Evolutionary conservation across 2,329 filamentous ascomycete genomes (phyloP), one percentile per base, ranked within the genome.

Genomic region (Ophidiomyces ophidiicola): DNA sequence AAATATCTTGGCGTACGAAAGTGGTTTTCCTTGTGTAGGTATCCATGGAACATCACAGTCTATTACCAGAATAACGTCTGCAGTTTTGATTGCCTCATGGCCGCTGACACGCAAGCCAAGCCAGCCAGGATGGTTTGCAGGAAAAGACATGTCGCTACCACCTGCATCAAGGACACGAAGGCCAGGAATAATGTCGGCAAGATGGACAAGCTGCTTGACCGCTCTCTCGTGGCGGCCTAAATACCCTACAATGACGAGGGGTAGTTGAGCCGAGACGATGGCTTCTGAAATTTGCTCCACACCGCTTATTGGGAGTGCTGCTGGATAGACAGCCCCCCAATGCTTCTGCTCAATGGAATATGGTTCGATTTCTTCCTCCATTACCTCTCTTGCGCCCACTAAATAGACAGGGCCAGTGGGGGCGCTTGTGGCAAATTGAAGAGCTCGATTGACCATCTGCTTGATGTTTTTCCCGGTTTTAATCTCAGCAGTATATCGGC

Each of bases 31-130:
- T 44, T 76, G 75, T 0, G 84, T 90, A n/a, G 80, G 78, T 40
- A 94, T 86, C 85, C 86, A 94, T 0, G 87, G 87, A 0, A 94
- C 85, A 53, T 94, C 87, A 47, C 85, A 92, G 58, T 94, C 82
- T 17, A 93, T 55, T 2, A 94, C 79, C 1, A 94, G 49, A 43
- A 94, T 92, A 7, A 85, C 74, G 56, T 94, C 88, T 0, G 87
- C 84, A 0, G 75, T 75, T 43, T 69, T 72, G 54, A 94, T 82
- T 29, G 70, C 68, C 1, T 82, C 75, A 36, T 93, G 81, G 2
- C 73, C 69, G 2, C 84, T 84, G 50, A 78, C 92, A 30, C 77
- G 71, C 36, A 90, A 58, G 2, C 87, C 80, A 8, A 84, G 55
- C 64, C 74, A 83, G 0, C 63, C 74, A 1, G 62, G 58, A 32